These are phyloP conservation scores for Cruciata laevipes DNA, from an alignment of 257 asterid species.

Conservation along the genomic window DNA sequence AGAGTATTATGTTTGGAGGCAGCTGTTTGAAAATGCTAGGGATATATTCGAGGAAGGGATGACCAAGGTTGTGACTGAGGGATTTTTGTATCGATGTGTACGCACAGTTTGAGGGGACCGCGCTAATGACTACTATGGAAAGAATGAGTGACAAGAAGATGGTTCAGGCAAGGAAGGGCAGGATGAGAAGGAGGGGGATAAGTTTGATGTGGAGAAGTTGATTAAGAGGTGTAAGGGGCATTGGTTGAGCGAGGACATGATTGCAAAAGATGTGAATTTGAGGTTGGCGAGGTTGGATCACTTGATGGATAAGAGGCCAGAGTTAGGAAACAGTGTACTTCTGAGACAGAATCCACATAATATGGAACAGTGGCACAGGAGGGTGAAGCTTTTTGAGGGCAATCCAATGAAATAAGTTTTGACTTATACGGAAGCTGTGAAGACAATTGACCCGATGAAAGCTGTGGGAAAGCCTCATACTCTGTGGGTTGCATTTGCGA, in stretches of 20 bases:
- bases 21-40: constrained; percentile 78
- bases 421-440: constrained; percentile 91
- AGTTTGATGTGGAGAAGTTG: too few species aligned
- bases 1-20: constrained; percentile 79
- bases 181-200: too few species aligned
- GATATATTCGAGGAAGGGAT: constrained; percentile 94
- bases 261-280: constrained; percentile 62
- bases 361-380: constrained; percentile 94
- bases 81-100: too few species aligned
- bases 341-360: constrained; percentile 93
- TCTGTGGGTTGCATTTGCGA: constrained; percentile 93
- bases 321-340: too few species aligned
- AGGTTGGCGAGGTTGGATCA: constrained; percentile 82
- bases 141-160: background rate
- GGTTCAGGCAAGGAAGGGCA: constrained; percentile 45
- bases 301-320: constrained; percentile 93
- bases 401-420: constrained; percentile 76
- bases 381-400: constrained; percentile 84
- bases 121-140: constrained; percentile 75
- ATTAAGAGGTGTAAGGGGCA: too few species aligned
- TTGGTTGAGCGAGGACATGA: constrained; percentile 63
- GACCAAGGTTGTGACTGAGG: constrained; percentile 74
- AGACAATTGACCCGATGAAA: constrained; percentile 90
- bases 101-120: constrained; percentile 87
- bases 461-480: constrained; percentile 98